Conservation (phyloP, 768 basidiomycete genomes). For the Agrocybe praecox region DNA sequence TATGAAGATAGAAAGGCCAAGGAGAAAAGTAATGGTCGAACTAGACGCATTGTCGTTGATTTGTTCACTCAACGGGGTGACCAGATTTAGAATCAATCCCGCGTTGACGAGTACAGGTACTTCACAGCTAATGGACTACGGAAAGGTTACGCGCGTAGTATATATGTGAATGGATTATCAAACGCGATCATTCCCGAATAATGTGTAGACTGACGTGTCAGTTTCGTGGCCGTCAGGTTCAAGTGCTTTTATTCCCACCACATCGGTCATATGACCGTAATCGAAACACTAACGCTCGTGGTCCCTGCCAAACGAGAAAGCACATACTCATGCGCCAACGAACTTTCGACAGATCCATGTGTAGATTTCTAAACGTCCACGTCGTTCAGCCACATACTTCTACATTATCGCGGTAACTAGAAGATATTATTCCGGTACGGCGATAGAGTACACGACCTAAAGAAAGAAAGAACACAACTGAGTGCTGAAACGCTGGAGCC, state of each 20-base stretch:
- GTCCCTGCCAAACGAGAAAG: not conserved
- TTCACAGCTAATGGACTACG: not conserved
- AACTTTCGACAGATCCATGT: no score
- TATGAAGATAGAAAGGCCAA: conserved; percentile 45
- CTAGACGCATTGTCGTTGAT: conserved; percentile 54
- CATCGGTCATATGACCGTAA: conserved; percentile 20
- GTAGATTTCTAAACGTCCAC: no score
- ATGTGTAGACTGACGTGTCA: conserved; percentile 52
- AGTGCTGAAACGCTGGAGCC: no score
- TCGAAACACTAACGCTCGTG: not conserved
- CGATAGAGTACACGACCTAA: no score
- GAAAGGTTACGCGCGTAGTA: not conserved
- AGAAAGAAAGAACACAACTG: no score
- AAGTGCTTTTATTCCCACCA: not conserved
- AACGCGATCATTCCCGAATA: conserved; percentile 1
- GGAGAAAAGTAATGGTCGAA: conserved; percentile 50
- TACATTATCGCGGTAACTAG: no score
- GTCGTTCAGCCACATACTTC: no score
- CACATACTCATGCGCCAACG: not conserved
- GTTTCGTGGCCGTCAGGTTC: conserved; percentile 30
- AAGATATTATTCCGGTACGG: no score
- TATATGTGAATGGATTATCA: conserved; percentile 1
- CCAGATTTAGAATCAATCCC: not conserved
- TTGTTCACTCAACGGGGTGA: not conserved
- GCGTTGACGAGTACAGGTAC: not conserved